These are phyloP conservation scores for Aureobasidium sp. DNA, from an alignment of 2,329 filamentous ascomycete species.

Conservation along the genomic window DNA sequence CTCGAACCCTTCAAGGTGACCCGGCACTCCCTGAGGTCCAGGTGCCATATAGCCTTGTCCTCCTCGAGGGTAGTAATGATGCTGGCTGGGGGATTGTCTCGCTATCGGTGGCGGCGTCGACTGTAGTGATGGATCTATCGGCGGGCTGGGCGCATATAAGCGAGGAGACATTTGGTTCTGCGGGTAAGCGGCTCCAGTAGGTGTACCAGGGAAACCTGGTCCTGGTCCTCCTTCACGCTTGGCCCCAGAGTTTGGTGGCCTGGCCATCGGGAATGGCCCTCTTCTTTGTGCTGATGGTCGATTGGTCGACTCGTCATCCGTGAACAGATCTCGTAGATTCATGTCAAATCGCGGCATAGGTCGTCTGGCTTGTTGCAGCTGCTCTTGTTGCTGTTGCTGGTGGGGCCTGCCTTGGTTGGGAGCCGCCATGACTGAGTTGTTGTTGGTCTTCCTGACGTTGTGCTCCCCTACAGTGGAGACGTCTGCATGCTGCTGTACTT, in stretches of 20 bases:
- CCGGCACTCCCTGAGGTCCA: not conserved
- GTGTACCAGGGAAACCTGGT: not conserved
- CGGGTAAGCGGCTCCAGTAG: not conserved
- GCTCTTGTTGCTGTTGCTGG: not conserved
- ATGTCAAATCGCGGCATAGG: slow-evolving; percentile 51
- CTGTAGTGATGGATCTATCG: slow-evolving; percentile 12
- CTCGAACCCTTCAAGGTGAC: slow-evolving; percentile 31
- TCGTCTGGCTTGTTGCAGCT: slow-evolving; percentile 14
- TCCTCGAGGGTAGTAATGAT: slow-evolving; percentile 3
- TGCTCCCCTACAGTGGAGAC: not conserved
- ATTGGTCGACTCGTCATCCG: slow-evolving; percentile 33
- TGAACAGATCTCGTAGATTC: slow-evolving; percentile 46
- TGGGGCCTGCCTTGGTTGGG: not conserved
- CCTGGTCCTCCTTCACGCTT: slow-evolving; percentile 7
- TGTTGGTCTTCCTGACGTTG: not conserved
- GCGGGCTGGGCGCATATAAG: not conserved
- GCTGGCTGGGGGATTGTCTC: slow-evolving; percentile 8
- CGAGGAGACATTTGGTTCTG: slow-evolving; percentile 9
- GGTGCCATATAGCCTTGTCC: not conserved
- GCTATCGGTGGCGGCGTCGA: not conserved
- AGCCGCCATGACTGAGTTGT: slow-evolving; percentile 1
- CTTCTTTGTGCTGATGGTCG: slow-evolving; percentile 25
- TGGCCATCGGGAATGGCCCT: slow-evolving; percentile 18
- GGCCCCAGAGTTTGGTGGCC: not conserved
- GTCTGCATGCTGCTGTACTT: slow-evolving; percentile 7